Base-by-base conservation (phyloP, 1,139 yeast genomes). In the Blastobotrys malaysiensis region DNA sequence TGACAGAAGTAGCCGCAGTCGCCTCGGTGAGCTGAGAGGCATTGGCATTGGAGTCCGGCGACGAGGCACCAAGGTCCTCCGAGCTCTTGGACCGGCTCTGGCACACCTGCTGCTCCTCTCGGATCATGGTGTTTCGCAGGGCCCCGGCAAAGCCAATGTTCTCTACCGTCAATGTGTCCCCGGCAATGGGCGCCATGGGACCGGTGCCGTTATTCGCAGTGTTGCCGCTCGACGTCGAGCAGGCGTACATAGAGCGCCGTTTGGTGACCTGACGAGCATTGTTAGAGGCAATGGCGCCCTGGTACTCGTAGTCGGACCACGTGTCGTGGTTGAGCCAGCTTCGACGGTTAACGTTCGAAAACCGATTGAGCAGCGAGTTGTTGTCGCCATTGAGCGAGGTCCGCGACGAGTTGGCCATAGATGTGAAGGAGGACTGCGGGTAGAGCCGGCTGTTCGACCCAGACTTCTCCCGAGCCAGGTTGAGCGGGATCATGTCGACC, bases 81-180 rank as follows among this genome's bases (percentile, higher is more conserved):
- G 31, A 52, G 43, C 55, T 57, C 19, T 24, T 43, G 39, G 39
- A 31, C 7, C 39, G 39, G 16, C 11, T 7, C 39, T 31, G 39
- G 39, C 3, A 31, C 5, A 14, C 39, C 39, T 31, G 39, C 39
- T 31, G 39, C 16, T 67, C 69, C 51, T 68, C 71, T 1, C 65
- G 62, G 43, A 66, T 65, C 31, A 67, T 61, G 4, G 67, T 57
- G 26, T 61, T 64, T 55, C 67, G 55, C 19, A 69, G 54, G 5
- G 69, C 69, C 3, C 69, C 67, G 1, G 70, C 64, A 48, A 69
- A 68, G 6, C 73, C 73, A 45, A 69, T 56, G 11, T 61, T 59
- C 22, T 58, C 63, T 14, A 47, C 48, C 1, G 52, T 51, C 36
- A 26, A 16, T 5, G 36, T 26, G 4, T 24, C 46, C 20, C 45